phyloP scores from a whole-genome alignment of 2,329 filamentous ascomycete genomes.

The Leptodontidium sp. region DNA sequence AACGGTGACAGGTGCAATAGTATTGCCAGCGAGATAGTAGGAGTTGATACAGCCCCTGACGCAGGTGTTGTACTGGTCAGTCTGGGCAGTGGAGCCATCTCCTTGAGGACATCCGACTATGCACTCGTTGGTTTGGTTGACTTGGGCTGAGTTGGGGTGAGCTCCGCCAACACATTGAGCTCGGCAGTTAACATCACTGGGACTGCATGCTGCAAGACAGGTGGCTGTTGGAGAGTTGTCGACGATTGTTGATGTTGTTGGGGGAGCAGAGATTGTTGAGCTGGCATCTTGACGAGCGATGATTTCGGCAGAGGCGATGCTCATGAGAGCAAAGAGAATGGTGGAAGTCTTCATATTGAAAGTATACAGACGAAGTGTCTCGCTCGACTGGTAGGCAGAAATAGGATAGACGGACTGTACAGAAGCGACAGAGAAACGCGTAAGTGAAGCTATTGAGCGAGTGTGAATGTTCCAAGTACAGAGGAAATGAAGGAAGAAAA shows the following conservation, averaged over 20 bases:
- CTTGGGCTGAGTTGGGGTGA: slow-evolving; percentile 10
- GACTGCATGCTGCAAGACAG: slow-evolving; percentile 13
- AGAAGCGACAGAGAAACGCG: neutral
- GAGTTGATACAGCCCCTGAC: slow-evolving; percentile 5
- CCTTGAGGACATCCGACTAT: slow-evolving; percentile 4
- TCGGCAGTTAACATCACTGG: slow-evolving; percentile 5
- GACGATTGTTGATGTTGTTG: neutral
- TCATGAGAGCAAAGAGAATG: slow-evolving; percentile 11
- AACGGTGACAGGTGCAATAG: neutral
- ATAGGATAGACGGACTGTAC: neutral
- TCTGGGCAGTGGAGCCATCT: slow-evolving; percentile 3
- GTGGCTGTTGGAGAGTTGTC: neutral
- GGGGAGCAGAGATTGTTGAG: neutral
- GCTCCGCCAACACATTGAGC: slow-evolving; percentile 15
- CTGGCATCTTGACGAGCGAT: slow-evolving; percentile 1
- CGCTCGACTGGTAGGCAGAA: neutral
- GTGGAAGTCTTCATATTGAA: slow-evolving; percentile 14
- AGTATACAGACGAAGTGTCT: neutral
- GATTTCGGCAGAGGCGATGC: slow-evolving; percentile 4
- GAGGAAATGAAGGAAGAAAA: neutral
- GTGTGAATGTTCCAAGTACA: neutral
- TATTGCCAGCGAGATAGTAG: neutral
- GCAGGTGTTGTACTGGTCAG: neutral
- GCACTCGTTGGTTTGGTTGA: slow-evolving; percentile 18
- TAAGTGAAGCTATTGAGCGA: neutral